phyloP scores from a whole-genome alignment of 139 green algal genomes.

The Pycnococcus provasolii region DNA sequence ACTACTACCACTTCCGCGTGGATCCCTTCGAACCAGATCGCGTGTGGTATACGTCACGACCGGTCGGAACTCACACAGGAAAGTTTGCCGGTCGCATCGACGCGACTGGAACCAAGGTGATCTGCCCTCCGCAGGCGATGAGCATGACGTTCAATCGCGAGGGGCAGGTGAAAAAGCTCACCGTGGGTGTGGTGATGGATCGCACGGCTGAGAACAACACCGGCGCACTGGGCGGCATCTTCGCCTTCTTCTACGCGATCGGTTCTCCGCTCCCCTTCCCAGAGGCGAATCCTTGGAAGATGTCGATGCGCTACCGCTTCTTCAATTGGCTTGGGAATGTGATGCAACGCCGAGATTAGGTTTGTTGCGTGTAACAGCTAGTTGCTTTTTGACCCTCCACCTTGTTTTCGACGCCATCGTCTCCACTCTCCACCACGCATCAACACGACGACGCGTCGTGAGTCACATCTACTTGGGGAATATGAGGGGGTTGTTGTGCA shows the following conservation, averaged over 20 bases:
- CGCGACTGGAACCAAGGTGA: background rate
- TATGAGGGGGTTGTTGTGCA: too few relatives aligned
- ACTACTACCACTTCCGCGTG: conserved; percentile 43
- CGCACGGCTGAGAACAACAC: conserved; percentile 45
- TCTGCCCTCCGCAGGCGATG: conserved; percentile 25
- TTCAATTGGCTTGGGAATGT: background rate
- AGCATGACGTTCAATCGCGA: conserved; percentile 42
- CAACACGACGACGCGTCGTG: too few relatives aligned
- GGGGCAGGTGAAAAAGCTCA: conserved; percentile 43
- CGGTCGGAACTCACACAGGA: conserved; percentile 14
- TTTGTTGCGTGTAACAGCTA: too few relatives aligned
- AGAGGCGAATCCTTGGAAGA: conserved; percentile 29
- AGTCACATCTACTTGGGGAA: too few relatives aligned
- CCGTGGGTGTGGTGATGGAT: conserved; percentile 45
- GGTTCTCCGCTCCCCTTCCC: conserved; percentile 34
- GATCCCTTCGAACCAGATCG: conserved; percentile 50
- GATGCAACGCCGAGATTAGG: background rate
- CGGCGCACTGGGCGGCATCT: conserved; percentile 44
- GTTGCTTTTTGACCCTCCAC: too few relatives aligned
- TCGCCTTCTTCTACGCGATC: conserved; percentile 49
- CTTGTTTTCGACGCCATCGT: too few relatives aligned
- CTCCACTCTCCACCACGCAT: too few relatives aligned
- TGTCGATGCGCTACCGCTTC: background rate
- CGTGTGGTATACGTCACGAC: conserved; percentile 46
- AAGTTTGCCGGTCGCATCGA: conserved; percentile 11